Percentiles rank a stretch among this genome's conserved stretches.
Conservation (phyloP, 2,329 filamentous ascomycete species). For the Penicillium hordei region DNA sequence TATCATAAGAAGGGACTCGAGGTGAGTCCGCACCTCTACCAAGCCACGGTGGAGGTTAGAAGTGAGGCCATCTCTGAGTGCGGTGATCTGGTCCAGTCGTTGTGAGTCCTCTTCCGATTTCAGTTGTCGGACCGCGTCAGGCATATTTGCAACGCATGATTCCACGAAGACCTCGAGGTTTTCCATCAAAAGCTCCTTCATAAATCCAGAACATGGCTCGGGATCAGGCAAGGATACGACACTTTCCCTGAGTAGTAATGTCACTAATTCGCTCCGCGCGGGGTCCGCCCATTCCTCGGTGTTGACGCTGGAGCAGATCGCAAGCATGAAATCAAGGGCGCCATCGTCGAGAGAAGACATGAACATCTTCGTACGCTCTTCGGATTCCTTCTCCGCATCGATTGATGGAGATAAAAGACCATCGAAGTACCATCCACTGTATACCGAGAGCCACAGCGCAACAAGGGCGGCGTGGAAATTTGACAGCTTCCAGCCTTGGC, state of each 20-base stretch:
- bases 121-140: constrained; percentile 81
- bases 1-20: constrained; percentile 88
- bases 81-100: constrained; percentile 47
- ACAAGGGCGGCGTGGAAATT: constrained; percentile 76
- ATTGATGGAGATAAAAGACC: constrained; percentile 62
- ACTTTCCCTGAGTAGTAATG: constrained; percentile 79
- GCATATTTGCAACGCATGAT: constrained; percentile 91
- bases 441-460: constrained; percentile 89
- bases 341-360: constrained; percentile 79
- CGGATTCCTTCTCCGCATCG: constrained; percentile 66
- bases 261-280: constrained; percentile 75
- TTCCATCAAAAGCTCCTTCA: constrained; percentile 71
- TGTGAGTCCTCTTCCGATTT: constrained; percentile 90
- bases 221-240: constrained; percentile 67
- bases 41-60: constrained; percentile 42
- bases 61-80: constrained; percentile 45
- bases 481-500: constrained; percentile 68
- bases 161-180: constrained; percentile 86
- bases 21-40: constrained; percentile 54
- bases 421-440: constrained; percentile 85
- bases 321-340: constrained; percentile 87
- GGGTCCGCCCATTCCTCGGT: constrained; percentile 84
- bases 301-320: constrained; percentile 77
- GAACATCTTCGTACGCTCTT: constrained; percentile 70
- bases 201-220: constrained; percentile 67